phyloP scores from a whole-genome alignment of 2,329 filamentous ascomycete species.

The Apiospora saccharicola region DNA sequence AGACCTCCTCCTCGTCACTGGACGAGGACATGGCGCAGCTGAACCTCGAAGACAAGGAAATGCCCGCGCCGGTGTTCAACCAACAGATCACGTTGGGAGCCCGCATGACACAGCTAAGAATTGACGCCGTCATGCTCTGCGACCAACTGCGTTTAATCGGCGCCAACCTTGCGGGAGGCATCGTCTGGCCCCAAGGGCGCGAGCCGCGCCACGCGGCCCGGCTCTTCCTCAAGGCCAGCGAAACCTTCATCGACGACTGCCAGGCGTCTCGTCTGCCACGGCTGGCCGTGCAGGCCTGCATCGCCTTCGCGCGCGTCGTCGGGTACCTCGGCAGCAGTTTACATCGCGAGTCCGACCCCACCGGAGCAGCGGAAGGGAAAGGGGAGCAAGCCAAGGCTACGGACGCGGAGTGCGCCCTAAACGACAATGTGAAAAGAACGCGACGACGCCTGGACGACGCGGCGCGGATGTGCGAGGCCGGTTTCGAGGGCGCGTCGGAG shows the following conservation, averaged over 20 bases:
- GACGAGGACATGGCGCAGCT: slow-evolving; percentile 33
- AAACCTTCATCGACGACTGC: background rate
- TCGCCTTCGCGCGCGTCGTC: background rate
- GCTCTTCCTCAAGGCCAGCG: background rate
- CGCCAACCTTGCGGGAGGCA: background rate
- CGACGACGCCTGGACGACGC: background rate
- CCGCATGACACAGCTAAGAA: slow-evolving; percentile 30
- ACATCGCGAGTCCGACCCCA: background rate
- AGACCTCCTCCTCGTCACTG: background rate
- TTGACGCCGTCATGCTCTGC: slow-evolving; percentile 32
- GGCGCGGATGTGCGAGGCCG: slow-evolving; percentile 43
- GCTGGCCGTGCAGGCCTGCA: background rate
- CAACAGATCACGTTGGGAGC: background rate
- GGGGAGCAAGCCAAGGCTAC: background rate
- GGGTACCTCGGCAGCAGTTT: background rate
- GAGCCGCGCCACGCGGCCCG: background rate
- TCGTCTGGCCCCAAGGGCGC: background rate
- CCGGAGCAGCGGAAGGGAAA: background rate
- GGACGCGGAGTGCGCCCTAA: background rate
- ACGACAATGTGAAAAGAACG: background rate
- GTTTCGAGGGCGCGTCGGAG: slow-evolving; percentile 54
- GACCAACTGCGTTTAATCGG: background rate
- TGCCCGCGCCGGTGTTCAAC: slow-evolving; percentile 36
- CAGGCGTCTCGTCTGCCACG: background rate
- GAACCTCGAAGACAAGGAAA: slow-evolving; percentile 28